phyloP scores from a whole-genome alignment of 2,329 filamentous ascomycete species.

The Calonectria honghensis region DNA sequence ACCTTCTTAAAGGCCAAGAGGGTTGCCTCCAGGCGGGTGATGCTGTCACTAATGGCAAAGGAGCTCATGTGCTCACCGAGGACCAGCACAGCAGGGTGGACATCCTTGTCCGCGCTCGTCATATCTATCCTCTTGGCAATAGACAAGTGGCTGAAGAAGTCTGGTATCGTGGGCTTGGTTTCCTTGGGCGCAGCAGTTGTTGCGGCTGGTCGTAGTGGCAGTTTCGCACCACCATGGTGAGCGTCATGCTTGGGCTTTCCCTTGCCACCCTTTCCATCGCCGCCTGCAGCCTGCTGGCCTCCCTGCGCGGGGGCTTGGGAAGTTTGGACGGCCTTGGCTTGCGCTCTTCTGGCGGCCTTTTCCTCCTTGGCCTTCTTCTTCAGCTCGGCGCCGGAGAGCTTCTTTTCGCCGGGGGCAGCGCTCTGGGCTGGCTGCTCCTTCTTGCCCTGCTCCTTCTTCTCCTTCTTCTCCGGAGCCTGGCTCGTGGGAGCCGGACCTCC shows the following conservation, averaged over 20 bases:
- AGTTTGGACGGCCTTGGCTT: constrained; percentile 75
- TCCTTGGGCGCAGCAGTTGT: constrained; percentile 66
- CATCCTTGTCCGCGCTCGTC: constrained; percentile 80
- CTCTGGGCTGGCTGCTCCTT: constrained; percentile 48
- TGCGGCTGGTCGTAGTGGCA: constrained; percentile 58
- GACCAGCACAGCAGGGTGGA: constrained; percentile 89
- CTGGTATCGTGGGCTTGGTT: constrained; percentile 77
- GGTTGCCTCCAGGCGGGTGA: constrained; percentile 89
- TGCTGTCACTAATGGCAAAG: constrained; percentile 92
- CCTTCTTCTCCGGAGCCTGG: constrained; percentile 51
- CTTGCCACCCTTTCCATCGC: constrained; percentile 68
- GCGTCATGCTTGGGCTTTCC: constrained; percentile 69
- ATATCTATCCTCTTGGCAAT: constrained; percentile 76
- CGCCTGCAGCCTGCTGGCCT: constrained; percentile 59
- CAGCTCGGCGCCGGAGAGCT: constrained; percentile 84
- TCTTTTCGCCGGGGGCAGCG: constrained; percentile 65
- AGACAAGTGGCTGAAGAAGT: constrained; percentile 88
- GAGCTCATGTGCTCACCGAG: constrained; percentile 93
- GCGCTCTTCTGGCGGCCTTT: constrained; percentile 89
- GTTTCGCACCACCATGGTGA: constrained; percentile 59
- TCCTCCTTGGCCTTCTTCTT: constrained; percentile 95
- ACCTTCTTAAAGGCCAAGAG: constrained; percentile 93
- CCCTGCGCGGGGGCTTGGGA: constrained; percentile 62
- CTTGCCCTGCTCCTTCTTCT: constrained; percentile 54
- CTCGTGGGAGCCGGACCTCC: constrained; percentile 56